Percentiles rank a stretch among this genome's conserved stretches.
Conservation (phyloP, 2,329 filamentous ascomycete species). For the Parastagonospora avenae region DNA sequence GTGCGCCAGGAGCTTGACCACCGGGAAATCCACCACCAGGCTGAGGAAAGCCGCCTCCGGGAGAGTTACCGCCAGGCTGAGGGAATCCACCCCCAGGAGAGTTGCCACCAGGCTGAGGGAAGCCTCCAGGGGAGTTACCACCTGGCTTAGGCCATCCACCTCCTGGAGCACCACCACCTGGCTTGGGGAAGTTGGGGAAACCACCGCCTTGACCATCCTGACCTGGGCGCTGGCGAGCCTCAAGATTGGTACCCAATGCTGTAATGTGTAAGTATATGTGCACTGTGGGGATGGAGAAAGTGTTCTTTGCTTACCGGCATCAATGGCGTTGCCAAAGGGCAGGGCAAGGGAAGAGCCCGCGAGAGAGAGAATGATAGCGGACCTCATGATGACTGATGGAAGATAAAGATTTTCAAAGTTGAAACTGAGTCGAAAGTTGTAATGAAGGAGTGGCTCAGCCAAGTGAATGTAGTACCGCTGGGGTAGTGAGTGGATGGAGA, state of each 20-base stretch:
- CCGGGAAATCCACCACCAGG: not conserved
- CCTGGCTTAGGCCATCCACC: not conserved
- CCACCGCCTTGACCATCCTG: too few relatives aligned
- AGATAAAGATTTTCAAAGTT: not conserved
- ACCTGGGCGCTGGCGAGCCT: constrained; percentile 11
- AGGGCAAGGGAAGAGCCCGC: constrained; percentile 25
- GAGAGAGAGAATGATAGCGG: constrained; percentile 27
- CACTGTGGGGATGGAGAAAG: too few relatives aligned
- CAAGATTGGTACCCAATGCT: constrained; percentile 14
- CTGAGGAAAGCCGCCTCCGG: not conserved
- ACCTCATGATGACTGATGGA: constrained; percentile 23
- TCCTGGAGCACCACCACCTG: too few relatives aligned
- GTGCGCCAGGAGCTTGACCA: not conserved
- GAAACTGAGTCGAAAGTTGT: not conserved
- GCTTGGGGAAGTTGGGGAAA: not conserved
- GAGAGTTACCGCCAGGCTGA: constrained; percentile 5
- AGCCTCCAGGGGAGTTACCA: not conserved
- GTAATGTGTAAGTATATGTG: too few relatives aligned
- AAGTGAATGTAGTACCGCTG: constrained; percentile 16
- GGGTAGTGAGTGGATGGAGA: not conserved
- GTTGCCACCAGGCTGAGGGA: too few relatives aligned
- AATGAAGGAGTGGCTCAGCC: constrained; percentile 16
- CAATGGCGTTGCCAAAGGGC: constrained; percentile 14
- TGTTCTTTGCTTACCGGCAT: not conserved
- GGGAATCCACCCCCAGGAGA: not conserved